Base-by-base conservation (phyloP, 495 filamentous ascomycete species). In the Trichoderma asperelloides region DNA sequence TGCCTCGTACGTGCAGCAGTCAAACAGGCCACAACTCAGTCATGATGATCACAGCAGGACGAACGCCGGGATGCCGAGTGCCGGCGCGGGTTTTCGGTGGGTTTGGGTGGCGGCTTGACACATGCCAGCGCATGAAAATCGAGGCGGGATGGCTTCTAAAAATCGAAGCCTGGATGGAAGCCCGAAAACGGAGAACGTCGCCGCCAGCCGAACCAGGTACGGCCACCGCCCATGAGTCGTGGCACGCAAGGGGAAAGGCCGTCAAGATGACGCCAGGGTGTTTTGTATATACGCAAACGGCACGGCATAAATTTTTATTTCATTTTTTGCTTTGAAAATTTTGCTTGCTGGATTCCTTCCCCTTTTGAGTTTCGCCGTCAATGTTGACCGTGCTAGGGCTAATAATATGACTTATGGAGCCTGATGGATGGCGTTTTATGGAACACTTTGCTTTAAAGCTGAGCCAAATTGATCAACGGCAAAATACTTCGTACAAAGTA, bases 151-250 rank as follows among this genome's bases (percentile, higher is more conserved):
- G 33, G 33, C 33, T 37, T 37, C 33, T 13, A 47, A 51, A 60
- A 30, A 60, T 60, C 23, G 55, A 60, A 60, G 55, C 55, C 47
- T 25, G 11, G 27, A 60, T 60, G 9, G 55, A 60, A 60, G 55
- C 55, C 55, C 55, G 55, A 60, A 60, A 60, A 60, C 55, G 55
- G 55, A 60, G 55, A 37, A 37, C 23, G n/a, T n/a, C n/a, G 55
- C 49, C 49, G 23, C 23, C 23, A 18, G 23, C 15, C 55, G 15
- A 51, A 51, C 30, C 55, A 60, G 55, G 55, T 6, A 60, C 55
- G 16, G 18, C 15, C 43, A n/a, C 47, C 21, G 47, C 18, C n/a
- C 55, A 60, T 60, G 55, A 60, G 55, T 60, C 55, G 55, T 60
- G 55, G 55, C 55, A 9, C 51, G 11, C 55, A 28, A 21, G 23